phyloP scores from a whole-genome alignment of 2,329 filamentous ascomycete genomes.

The Penicillium sp. region DNA sequence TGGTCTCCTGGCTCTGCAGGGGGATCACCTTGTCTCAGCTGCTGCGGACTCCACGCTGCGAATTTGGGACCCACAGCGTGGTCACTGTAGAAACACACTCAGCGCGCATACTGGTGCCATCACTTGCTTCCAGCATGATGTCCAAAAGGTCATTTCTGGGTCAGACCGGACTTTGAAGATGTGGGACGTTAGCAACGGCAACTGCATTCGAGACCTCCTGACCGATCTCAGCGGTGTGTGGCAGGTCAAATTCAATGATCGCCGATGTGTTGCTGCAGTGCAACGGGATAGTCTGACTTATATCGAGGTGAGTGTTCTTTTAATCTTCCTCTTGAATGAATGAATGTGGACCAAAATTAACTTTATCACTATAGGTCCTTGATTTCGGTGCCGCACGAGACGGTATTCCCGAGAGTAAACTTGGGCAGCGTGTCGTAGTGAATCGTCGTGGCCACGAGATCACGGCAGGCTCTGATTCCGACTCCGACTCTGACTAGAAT shows the following conservation, averaged over 20 bases:
- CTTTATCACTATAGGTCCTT: conserved; percentile 67
- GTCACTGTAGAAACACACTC: conserved; percentile 83
- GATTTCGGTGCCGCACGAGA: conserved; percentile 95
- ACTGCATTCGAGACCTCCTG: conserved; percentile 88
- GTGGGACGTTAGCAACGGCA: conserved; percentile 93
- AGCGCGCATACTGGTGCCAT: conserved; percentile 96
- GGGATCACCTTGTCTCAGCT: conserved; percentile 88
- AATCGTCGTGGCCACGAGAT: conserved; percentile 43
- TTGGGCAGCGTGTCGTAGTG: conserved; percentile 70
- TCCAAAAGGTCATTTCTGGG: conserved; percentile 92
- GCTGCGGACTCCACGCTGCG: conserved; percentile 92
- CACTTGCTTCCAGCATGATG: conserved; percentile 97
- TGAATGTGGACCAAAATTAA: conserved; percentile 1
- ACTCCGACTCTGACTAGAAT: conserved; percentile 17
- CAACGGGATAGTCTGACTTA: conserved; percentile 91
- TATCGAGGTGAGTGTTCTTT: conserved; percentile 71
- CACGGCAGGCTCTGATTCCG: conserved; percentile 30
- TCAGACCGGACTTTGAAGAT: conserved; percentile 96
- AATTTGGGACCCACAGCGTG: conserved; percentile 95
- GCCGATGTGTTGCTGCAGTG: conserved; percentile 92
- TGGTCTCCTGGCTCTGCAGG: conserved; percentile 82
- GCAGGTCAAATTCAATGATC: conserved; percentile 97
- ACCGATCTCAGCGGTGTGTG: conserved; percentile 95
- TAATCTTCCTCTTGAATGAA: neutral
- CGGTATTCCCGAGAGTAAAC: conserved; percentile 72